Percentiles rank a stretch among this genome's conserved stretches.
Evolutionary conservation across 371 early-diverging fungal species (phyloP).

Genomic region (Catenaria anguillulae): DNA sequence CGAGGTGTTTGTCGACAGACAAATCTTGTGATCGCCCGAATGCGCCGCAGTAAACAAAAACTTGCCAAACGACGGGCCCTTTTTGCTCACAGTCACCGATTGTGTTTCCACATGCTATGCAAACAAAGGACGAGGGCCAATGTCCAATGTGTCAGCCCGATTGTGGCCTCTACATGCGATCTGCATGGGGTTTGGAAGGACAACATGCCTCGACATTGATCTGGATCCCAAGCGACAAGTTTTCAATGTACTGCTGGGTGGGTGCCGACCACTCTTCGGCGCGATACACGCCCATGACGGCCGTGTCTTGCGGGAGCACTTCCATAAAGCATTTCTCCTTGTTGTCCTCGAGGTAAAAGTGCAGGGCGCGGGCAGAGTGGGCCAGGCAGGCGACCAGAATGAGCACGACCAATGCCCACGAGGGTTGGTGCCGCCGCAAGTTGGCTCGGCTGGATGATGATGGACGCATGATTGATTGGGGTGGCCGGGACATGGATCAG

Average conservation of each 20-base stretch:
- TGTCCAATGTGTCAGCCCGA: neutral
- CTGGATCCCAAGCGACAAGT: slow-evolving; percentile 47
- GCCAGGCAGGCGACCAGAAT: slow-evolving; percentile 5
- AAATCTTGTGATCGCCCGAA: slow-evolving; percentile 78
- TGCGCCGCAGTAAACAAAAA: slow-evolving; percentile 78
- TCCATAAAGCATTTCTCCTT: slow-evolving; percentile 88
- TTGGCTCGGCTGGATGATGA: no score
- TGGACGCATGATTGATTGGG: no score
- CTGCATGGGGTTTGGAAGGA: no score
- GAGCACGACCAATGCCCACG: no score
- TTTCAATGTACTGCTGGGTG: slow-evolving; percentile 48
- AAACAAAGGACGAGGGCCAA: slow-evolving; percentile 12
- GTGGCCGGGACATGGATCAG: no score
- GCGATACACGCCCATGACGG: slow-evolving; percentile 62
- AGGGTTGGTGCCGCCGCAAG: no score
- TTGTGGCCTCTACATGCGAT: no score
- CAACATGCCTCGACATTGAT: slow-evolving; percentile 61
- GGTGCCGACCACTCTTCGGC: slow-evolving; percentile 59
- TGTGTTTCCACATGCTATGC: neutral
- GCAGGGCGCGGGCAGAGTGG: slow-evolving; percentile 35
- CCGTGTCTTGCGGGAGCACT: slow-evolving; percentile 79
- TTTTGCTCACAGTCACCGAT: slow-evolving; percentile 33
- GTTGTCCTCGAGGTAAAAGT: slow-evolving; percentile 78
- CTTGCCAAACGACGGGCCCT: slow-evolving; percentile 7
- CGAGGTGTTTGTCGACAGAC: slow-evolving; percentile 44